Evolutionary conservation across 2,329 filamentous ascomycete species (phyloP).

Genomic region (Juglanconis oblonga): DNA sequence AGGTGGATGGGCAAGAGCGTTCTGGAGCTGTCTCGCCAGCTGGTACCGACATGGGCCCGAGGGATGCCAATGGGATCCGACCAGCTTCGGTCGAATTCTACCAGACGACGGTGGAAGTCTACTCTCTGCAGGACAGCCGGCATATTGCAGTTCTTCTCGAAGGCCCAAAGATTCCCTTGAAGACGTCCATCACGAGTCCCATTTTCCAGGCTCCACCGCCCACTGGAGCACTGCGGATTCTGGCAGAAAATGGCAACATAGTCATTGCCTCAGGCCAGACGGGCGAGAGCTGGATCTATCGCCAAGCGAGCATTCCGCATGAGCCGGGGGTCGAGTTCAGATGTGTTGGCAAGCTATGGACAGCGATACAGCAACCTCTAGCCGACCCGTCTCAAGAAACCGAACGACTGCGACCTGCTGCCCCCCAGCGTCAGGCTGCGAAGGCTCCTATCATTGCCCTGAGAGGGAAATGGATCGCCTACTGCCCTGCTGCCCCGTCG

Average conservation of each 20-base stretch:
- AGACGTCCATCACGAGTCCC: conserved; percentile 57
- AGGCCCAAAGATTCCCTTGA: conserved; percentile 60
- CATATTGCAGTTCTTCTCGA: conserved; percentile 72
- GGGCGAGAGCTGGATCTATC: conserved; percentile 82
- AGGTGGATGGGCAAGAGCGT: conserved; percentile 30
- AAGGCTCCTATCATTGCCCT: conserved; percentile 67
- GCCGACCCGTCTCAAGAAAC: conserved; percentile 46
- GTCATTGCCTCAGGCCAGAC: conserved; percentile 76
- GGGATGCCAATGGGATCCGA: conserved; percentile 25
- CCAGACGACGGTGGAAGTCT: conserved; percentile 86
- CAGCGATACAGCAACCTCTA: conserved; percentile 66
- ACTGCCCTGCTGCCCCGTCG: conserved; percentile 70
- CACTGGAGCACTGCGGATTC: conserved; percentile 69
- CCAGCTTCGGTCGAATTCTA: conserved; percentile 56
- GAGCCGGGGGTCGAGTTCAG: conserved; percentile 46
- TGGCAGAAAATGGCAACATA: conserved; percentile 69
- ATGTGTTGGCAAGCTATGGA: conserved; percentile 91
- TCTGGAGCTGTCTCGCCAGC: conserved; percentile 37
- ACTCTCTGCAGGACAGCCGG: conserved; percentile 74
- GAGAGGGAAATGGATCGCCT: conserved; percentile 72
- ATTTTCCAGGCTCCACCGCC: conserved; percentile 68
- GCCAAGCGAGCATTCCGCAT: conserved; percentile 42
- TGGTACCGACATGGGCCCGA: conserved; percentile 34
- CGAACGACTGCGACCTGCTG: conserved; percentile 36
- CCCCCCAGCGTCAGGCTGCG: conserved; percentile 38